A percentile compares a stretch with the other conserved stretches of the same genome.
Evolutionary conservation across 129 eudicot species (phyloP).

Genomic region (Kitagawia praeruptora): DNA sequence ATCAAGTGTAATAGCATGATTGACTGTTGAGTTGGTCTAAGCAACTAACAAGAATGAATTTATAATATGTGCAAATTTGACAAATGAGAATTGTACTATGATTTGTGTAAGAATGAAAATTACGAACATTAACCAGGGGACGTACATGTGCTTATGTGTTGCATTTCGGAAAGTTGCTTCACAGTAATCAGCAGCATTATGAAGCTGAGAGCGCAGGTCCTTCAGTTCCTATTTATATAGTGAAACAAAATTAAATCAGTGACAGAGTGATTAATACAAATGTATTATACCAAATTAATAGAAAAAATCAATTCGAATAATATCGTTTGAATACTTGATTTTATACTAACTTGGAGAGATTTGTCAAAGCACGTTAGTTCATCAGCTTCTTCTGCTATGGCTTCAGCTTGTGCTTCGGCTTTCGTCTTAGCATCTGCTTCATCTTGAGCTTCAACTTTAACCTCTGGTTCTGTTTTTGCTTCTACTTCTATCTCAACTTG

Average conservation of each 20-base stretch:
- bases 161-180: slow-evolving; percentile 46
- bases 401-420: background rate
- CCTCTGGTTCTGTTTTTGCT: background rate
- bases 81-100: background rate
- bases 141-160: slow-evolving; percentile 46
- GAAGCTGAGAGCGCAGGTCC: slow-evolving; percentile 67
- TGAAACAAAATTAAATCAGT: background rate
- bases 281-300: background rate
- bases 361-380: slow-evolving; percentile 31
- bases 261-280: background rate
- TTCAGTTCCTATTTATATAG: slow-evolving; percentile 45
- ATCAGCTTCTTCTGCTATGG: slow-evolving; percentile 34
- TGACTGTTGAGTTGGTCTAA: background rate
- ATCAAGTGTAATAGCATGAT: background rate
- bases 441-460: slow-evolving; percentile 16
- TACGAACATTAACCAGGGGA: background rate
- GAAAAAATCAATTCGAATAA: background rate
- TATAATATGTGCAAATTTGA: background rate
- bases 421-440: background rate
- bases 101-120: background rate
- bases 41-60: background rate
- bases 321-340: background rate
- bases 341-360: slow-evolving; percentile 41
- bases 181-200: slow-evolving; percentile 69
- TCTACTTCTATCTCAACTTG: background rate